Base-by-base conservation (phyloP, 1,284 basidiomycete species). In the Ustilago bromivora region DNA sequence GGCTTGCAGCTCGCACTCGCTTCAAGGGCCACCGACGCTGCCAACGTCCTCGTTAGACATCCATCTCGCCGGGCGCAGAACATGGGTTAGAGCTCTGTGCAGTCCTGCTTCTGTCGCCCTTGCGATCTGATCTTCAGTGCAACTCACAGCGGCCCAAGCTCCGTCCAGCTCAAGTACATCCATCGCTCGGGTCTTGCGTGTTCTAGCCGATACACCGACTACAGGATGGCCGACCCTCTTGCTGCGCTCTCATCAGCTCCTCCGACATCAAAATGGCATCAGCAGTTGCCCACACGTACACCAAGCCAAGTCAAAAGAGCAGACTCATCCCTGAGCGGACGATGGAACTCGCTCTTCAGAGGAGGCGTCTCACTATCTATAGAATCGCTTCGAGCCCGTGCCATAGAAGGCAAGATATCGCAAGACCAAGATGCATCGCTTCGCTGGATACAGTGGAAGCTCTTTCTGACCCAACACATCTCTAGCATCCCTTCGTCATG, bases 371-470 rank as follows among this genome's bases (percentile, higher is more conserved):
- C 62, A 0, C 23, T 63, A n/a, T 55, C 68, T 0, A 60, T 58
- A 9, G 74, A 76, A n/a, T 36, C 56, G 34, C 69, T 76, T 23
- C 51, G 53, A 31, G 5, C 38, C 15, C 74, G 69, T 12, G 66
- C 49, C 15, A 54, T 74, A 13, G 58, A 60, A 3, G 71, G 71
- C 28, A 51, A 60, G 41, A 66, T 74, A 23, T 61, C 71, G 1
- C 23, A 53, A 15, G 51, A 62, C 51, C 53, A 49, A 32, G 35
- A 41, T 15, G 60, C 69, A n/a, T 64, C 73, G 7, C 61, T 79
- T 12, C 62, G 77, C n/a, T 79, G 73, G 75, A 64, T 79, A 10
- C 65, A 76, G 23, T 79, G 77, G 77, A 76, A 79, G 62, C 43
- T 70, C 34, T 73, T 64, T 23, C 71, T 79, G 17, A 70, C 70